These are phyloP conservation scores for Suillus sp. DNA, from an alignment of 768 basidiomycete genomes.

Conservation along the genomic window DNA sequence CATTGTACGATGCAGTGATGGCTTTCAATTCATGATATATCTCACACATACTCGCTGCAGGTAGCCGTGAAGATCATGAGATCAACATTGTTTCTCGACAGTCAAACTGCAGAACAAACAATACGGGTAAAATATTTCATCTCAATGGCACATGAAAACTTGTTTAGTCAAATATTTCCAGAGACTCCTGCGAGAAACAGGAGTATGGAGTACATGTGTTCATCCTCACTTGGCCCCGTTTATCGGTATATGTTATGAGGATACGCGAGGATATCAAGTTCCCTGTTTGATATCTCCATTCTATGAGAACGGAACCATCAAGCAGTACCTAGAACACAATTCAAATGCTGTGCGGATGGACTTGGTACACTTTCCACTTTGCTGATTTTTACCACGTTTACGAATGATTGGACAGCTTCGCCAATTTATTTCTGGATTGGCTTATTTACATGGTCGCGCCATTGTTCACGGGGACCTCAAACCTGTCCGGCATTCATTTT, in stretches of 20 bases:
- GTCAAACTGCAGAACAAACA: background rate
- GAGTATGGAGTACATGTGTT: conserved; percentile 27
- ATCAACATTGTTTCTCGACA: background rate
- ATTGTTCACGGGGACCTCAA: conserved; percentile 66
- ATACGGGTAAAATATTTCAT: background rate
- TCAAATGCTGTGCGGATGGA: conserved; percentile 44
- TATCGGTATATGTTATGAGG: conserved; percentile 26
- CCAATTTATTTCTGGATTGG: conserved; percentile 59
- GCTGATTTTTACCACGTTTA: background rate
- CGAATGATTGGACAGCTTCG: conserved; percentile 38
- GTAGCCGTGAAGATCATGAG: background rate
- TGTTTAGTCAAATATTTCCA: conserved; percentile 5
- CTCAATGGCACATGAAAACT: background rate
- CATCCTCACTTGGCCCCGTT: conserved; percentile 30
- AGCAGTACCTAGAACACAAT: conserved; percentile 46
- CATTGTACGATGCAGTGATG: background rate
- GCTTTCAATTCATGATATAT: background rate
- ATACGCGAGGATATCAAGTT: conserved; percentile 16
- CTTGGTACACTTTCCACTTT: conserved; percentile 40
- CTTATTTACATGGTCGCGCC: conserved; percentile 57
- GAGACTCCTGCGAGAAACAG: conserved; percentile 32
- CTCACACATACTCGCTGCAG: background rate
- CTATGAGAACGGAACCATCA: conserved; percentile 60
- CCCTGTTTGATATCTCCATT: conserved; percentile 58
- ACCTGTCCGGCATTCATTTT: conserved; percentile 44